Evolutionary conservation across 768 basidiomycete genomes (phyloP), one percentile per base, ranked within the genome.

Genomic region (Clathrus columnatus): DNA sequence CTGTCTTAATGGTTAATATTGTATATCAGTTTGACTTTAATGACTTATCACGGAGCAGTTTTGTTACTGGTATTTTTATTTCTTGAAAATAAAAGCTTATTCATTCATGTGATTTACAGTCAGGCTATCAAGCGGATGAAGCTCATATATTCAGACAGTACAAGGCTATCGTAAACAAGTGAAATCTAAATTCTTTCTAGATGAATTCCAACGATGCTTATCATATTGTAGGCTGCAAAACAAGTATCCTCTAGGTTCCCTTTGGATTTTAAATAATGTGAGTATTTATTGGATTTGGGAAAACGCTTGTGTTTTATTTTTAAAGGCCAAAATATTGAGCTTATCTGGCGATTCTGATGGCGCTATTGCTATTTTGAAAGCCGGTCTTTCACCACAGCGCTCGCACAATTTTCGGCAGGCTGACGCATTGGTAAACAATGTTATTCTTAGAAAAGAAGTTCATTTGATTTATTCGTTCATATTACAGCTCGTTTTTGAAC

Each of bases 71-170:
- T 30, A 30, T 7, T 14, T 55, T 17, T 10, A 10, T 27, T 50
- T 28, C 18, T 26, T 23, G 11, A 20, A 42, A n/a, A n/a, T n/a
- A n/a, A n/a, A n/a, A n/a, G 28, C 4, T 36, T 36, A n/a, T 8
- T 11, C 30, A 32, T 36, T 8, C 36, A 48, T 32, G 11, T 28
- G 16, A 10, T 48, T 28, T 48, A 11, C 21, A 55, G 54, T 73
- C 83, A 5, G 88, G 88, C 1, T 91, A 82, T 61, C 87, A 87
- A 63, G 86, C 87, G 0, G 80, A 91, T 58, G 84, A 84, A 63
- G 70, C 71, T 41, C 76, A 78, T 43, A 81, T 85, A 7, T 61
- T 89, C 42, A 73, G 70, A 51, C 80, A 84, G 61, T 87, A 88
- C 62, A 71, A 70, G 23, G 74, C 73, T 0, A 80, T 90, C 29